Base-by-base conservation (phyloP, 805 yeast species). In the Yamadazyma tumulicola region DNA sequence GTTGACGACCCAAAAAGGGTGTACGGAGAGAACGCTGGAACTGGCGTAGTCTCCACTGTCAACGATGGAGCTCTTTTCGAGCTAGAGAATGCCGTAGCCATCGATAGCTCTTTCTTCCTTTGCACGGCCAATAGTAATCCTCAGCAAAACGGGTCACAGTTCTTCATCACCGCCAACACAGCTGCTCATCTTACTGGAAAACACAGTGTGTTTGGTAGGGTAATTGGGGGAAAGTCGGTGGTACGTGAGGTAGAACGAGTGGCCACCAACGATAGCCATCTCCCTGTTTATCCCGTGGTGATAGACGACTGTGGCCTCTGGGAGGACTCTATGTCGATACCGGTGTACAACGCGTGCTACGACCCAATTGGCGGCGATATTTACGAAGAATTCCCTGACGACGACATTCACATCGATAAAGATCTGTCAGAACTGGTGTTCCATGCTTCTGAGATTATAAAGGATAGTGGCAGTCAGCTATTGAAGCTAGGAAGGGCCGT, bases 351-450 rank as follows among this genome's bases (percentile, higher is more conserved):
- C 46, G 85, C 88, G 0, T 72, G 82, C 31, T 75, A 76, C 46
- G 75, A 74, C 39, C 49, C 60, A 0, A 63, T 78, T 6, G 87
- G 82, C 1, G 86, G 85, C 6, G 94, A 85, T 47, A 53, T 74
- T 0, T 85, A 70, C 47, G 93, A 84, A 56, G 93, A 84, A 54
- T 76, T 68, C 46, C 94, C 93, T 0, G 88, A 79, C 40, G 94
- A 85, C 54, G 86, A 83, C 46, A 46, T 31, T 14, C 55, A 69
- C 38, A 75, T 81, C 31, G 79, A 74, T 37, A 72, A 73, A 29
- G 79, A 82, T 13, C 75, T 80, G 33, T 65, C 78, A 6, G 68
- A 63, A 33, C 61, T 65, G 15, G 79, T 81, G 0, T 75, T 52
- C 37, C 59, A 59, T 7, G 85, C 81, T 0, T 55, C 79, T 0